Evolutionary conservation across 768 basidiomycete species (phyloP).

Genomic region (Macrolepiota dolichaula): DNA sequence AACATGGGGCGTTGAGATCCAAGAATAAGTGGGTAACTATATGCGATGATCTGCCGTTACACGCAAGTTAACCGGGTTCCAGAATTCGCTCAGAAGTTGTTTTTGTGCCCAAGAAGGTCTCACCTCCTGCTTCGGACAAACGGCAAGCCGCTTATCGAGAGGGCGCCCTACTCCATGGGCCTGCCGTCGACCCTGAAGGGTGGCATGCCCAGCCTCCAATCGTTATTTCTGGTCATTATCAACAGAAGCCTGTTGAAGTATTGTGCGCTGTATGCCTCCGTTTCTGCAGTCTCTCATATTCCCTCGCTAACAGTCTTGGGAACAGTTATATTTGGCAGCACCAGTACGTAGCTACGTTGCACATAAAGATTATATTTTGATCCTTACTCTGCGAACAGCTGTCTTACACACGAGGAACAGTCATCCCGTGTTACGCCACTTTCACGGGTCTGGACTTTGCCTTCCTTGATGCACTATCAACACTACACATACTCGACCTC

Average conservation of each 20-base stretch:
- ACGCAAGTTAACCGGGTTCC: too few species aligned
- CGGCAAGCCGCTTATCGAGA: neutral
- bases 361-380: neutral
- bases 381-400: neutral
- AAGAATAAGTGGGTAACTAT: neutral
- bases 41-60: too few species aligned
- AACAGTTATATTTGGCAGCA: neutral
- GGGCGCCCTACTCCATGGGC: neutral
- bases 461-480: neutral
- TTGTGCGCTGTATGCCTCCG: neutral
- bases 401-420: neutral
- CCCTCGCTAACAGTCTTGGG: neutral
- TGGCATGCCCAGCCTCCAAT: neutral
- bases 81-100: neutral
- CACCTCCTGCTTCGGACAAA: constrained; percentile 2
- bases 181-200: neutral
- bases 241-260: neutral
- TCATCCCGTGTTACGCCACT: neutral
- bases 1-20: neutral
- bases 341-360: neutral
- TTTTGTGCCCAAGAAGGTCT: neutral
- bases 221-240: neutral
- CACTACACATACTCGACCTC: neutral
- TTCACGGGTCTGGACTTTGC: neutral
- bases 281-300: neutral